Base-by-base conservation (phyloP, 129 eudicot species). In the Centella asiatica region DNA sequence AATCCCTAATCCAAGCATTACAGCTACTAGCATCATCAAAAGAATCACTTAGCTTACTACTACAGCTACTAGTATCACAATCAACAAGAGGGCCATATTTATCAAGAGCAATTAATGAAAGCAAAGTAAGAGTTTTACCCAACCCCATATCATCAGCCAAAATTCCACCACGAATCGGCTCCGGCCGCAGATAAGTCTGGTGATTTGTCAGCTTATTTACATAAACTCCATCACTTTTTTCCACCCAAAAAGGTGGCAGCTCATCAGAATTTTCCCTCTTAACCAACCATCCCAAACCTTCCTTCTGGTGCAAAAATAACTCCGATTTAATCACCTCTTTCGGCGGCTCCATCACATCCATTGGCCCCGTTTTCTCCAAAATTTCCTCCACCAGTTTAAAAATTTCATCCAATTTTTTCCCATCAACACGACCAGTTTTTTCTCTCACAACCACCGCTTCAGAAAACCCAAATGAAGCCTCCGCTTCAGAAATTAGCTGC, bases 101-200 rank as follows among this genome's bases (percentile, higher is more conserved):
- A 74, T 92, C 98, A 27, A 77, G 69, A 31, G 98, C 94, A 71
- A 92, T 76, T 28, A 92, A 69, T 51, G 94, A 87, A 23, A 92
- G 85, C 33, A 92, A 67, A 7, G 95, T 92, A 6, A 92, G 77
- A 29, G 98, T 87, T 58, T 92, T 87, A 33, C 98, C 98, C 73
- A 92, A 71, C 37, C 98, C 98, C 95, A 92, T 92, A 52, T 87
- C 98, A 48, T 92, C 98, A 0, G 95, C 98, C 48, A 92, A 87
- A 31, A 92, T 92, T 69, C 98, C 98, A 62, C 98, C 95, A 52
- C 82, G 65, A n/a, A 84, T 53, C 5, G 98, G 86, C 56, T 92
- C 94, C 0, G 95, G 97, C 25, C 85, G 70, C 23, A 22, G 48
- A 61, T 56, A 53, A 1, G 86, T 73, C 44, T 71, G 73, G 60